Percentiles rank a stretch among this genome's conserved stretches.
These are phyloP conservation scores for Pseudisothecium myosuroides DNA, from an alignment of 225 moss, liverwort and hornwort genomes.

Conservation along the genomic window DNA sequence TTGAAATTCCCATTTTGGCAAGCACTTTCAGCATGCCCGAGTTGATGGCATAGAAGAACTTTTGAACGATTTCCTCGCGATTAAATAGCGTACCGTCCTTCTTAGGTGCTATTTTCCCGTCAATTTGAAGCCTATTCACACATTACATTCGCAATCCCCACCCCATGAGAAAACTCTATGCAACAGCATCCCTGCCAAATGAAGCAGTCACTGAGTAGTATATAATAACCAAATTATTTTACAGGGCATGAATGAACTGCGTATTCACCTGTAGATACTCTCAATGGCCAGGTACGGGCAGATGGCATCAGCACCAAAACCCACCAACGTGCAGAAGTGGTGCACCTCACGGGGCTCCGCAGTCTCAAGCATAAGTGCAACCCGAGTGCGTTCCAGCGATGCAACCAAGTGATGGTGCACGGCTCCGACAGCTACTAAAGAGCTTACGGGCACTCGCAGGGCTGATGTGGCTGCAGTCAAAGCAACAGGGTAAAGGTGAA, in stretches of 20 bases:
- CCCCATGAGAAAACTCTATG: neutral
- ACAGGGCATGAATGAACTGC: neutral
- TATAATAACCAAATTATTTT: neutral
- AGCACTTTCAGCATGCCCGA: constrained; percentile 86
- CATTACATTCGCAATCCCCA: neutral
- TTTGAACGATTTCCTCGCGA: constrained; percentile 52
- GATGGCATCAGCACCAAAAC: constrained; percentile 77
- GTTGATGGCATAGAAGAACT: constrained; percentile 65
- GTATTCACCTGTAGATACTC: constrained; percentile 48
- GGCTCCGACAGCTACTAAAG: constrained; percentile 63
- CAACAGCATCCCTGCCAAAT: neutral
- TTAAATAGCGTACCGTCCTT: constrained; percentile 35
- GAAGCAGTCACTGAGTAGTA: neutral
- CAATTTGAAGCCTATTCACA: constrained; percentile 52
- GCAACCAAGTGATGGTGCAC: constrained; percentile 72
- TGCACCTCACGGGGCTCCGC: constrained; percentile 84
- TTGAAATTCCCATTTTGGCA: constrained; percentile 87
- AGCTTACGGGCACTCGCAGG: constrained; percentile 52
- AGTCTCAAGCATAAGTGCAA: constrained; percentile 66
- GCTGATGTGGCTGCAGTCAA: constrained; percentile 46
- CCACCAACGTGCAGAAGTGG: constrained; percentile 75
- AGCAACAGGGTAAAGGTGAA: neutral
- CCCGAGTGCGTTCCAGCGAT: constrained; percentile 56
- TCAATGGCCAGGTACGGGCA: constrained; percentile 79
- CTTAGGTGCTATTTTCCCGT: constrained; percentile 69